Base-by-base conservation (phyloP, 352 stramenopile species). In the Phytophthora rubi region DNA sequence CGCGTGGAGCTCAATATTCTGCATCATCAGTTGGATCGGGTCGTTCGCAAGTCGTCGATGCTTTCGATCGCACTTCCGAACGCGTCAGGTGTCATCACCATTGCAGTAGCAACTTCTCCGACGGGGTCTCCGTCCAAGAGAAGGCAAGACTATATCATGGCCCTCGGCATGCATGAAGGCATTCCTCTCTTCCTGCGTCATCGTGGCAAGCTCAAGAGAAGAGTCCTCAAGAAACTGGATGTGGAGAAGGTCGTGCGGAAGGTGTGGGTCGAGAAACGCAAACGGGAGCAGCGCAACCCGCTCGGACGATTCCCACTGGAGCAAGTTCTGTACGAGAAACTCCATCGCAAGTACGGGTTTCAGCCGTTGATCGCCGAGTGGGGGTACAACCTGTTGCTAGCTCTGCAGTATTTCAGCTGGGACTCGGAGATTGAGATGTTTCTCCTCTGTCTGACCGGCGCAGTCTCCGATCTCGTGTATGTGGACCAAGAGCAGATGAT, bases 361-460 rank as follows among this genome's bases (percentile, higher is more conserved):
- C 85, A 95, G 70, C 84, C 88, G 1, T 67, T 93, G 21, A 89
- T 95, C 35, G 88, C 88, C 3, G 85, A 95, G 70, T 95, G 86
- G 86, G 87, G 87, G n/a, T 95, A 95, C 71, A 95, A 93, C 65
- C 78, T 93, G n/a, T 57, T 95, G 3, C 39, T 93, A 3, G 83
- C 81, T 2, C 76, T 93, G 16, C 85, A 91, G 53, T 62, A 71
- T 45, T 93, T 84, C 51, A 77, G 70, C 15, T 95, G 86, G 88
- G 88, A 95, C 59, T 81, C 84, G 10, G 88, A 95, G 68, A 81
- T 95, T 23, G 85, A 93, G 64, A 62, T 95, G 30, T 95, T 95
- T 39, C 49, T 95, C 3, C 42, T 95, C 16, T 92, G 81, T 47
- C 65, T 95, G 32, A 93, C 87, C 16, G 63, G 76, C 9, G 85